Evolutionary conservation across 345 rosid species (phyloP).

Genomic region (Eucalyptus regnans): DNA sequence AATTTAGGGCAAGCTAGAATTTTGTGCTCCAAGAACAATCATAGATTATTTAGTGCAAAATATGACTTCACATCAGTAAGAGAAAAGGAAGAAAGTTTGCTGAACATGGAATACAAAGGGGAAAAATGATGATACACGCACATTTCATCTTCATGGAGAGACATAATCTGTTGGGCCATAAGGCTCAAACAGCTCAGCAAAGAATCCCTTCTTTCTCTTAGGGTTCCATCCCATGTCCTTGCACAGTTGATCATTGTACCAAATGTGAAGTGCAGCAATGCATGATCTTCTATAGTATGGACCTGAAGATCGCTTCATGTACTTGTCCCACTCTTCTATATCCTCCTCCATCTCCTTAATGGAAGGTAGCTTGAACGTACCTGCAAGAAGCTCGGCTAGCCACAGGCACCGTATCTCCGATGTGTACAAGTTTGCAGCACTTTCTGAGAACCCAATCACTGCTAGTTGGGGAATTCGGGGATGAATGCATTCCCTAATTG

Average conservation of each 20-base stretch:
- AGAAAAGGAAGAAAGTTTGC: not conserved
- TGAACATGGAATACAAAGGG: not conserved
- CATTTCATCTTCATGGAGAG: not conserved
- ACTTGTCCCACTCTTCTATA: slow-evolving; percentile 6
- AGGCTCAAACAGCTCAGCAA: slow-evolving; percentile 26
- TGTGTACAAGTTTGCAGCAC: slow-evolving; percentile 16
- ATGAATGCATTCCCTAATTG: slow-evolving; percentile 19
- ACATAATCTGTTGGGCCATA: slow-evolving; percentile 31
- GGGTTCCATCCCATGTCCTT: slow-evolving; percentile 31
- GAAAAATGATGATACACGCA: not conserved
- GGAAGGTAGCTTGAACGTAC: slow-evolving; percentile 16
- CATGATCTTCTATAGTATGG: slow-evolving; percentile 13
- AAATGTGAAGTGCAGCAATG: slow-evolving; percentile 16
- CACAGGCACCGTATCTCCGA: slow-evolving; percentile 28
- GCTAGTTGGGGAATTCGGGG: slow-evolving; percentile 30
- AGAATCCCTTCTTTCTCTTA: slow-evolving; percentile 18
- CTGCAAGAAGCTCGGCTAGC: slow-evolving; percentile 20
- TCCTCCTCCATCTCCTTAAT: slow-evolving; percentile 24
- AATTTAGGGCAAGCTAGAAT: not conserved
- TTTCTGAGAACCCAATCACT: slow-evolving; percentile 26
- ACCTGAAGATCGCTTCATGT: slow-evolving; percentile 11
- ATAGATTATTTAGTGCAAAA: not conserved
- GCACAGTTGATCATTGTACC: slow-evolving; percentile 32
- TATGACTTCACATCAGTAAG: not conserved
- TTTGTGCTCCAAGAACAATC: not conserved